Evolutionary conservation across 495 filamentous ascomycete genomes (phyloP).

Genomic region (Echria macrotheca): DNA sequence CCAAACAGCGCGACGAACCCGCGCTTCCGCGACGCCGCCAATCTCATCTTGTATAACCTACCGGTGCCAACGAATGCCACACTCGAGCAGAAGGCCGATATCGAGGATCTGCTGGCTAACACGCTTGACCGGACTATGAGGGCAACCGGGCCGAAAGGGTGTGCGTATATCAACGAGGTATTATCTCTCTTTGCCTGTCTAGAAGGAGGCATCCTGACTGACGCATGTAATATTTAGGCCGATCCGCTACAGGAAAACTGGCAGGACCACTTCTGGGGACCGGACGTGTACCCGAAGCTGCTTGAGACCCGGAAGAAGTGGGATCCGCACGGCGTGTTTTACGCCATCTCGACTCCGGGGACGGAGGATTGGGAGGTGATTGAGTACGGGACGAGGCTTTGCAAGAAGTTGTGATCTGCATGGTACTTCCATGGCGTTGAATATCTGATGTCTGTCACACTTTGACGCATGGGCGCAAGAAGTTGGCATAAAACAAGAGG

Average conservation of each 20-base stretch:
- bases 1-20: conserved; percentile 41
- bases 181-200: not conserved
- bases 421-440: too few species aligned
- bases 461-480: too few species aligned
- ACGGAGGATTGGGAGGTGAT: conserved; percentile 32
- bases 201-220: too few species aligned
- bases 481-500: too few species aligned
- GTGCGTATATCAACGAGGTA: conserved; percentile 41
- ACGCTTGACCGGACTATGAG: conserved; percentile 16
- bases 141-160: conserved; percentile 19
- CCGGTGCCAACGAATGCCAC: conserved; percentile 2
- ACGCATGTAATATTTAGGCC: too few species aligned
- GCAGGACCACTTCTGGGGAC: conserved; percentile 23
- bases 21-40: conserved; percentile 31
- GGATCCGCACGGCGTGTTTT: conserved; percentile 47
- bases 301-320: conserved; percentile 43
- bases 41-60: conserved; percentile 2
- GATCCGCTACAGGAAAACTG: conserved; percentile 30
- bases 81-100: not conserved
- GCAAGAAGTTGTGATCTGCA: conserved; percentile 19
- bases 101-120: conserved; percentile 6
- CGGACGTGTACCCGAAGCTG: conserved; percentile 18
- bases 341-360: conserved; percentile 26
- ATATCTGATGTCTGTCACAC: too few species aligned
- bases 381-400: conserved; percentile 28